These are phyloP conservation scores for Boletus sensibilis DNA, from an alignment of 768 basidiomycete genomes.

Conservation along the genomic window DNA sequence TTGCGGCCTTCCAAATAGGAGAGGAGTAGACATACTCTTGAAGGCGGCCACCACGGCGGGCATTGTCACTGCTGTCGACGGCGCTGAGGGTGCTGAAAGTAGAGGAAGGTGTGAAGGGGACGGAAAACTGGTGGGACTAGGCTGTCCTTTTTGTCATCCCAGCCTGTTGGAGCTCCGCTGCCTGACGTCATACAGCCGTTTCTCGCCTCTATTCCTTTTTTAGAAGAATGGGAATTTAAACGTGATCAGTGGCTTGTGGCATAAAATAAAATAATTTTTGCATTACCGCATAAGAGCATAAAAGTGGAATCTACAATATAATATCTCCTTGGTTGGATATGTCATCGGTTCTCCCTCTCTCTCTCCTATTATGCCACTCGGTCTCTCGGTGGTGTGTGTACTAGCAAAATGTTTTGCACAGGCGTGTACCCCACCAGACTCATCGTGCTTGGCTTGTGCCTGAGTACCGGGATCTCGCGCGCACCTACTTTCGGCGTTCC, in stretches of 20 bases:
- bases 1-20: slow-evolving; percentile 6
- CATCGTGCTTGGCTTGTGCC: slow-evolving; percentile 54
- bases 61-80: slow-evolving; percentile 40
- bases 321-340: background rate
- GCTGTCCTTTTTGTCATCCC: slow-evolving; percentile 33
- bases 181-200: slow-evolving; percentile 31
- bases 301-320: too few relatives aligned
- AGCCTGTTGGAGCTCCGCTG: slow-evolving; percentile 34
- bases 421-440: slow-evolving; percentile 71
- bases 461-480: slow-evolving; percentile 45
- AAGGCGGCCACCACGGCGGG: slow-evolving; percentile 82
- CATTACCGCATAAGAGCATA: too few relatives aligned
- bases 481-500: slow-evolving; percentile 45
- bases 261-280: background rate
- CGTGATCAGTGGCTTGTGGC: too few relatives aligned
- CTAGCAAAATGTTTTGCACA: slow-evolving; percentile 69
- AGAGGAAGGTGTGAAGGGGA: background rate
- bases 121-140: slow-evolving; percentile 4
- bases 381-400: slow-evolving; percentile 63
- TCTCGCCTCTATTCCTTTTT: slow-evolving; percentile 11
- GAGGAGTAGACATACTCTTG: slow-evolving; percentile 59
- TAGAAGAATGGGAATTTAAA: background rate
- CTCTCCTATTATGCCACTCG: slow-evolving; percentile 38
- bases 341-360: slow-evolving; percentile 20
- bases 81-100: background rate